These are phyloP conservation scores for Xerocomellus intermedius DNA, from an alignment of 768 basidiomycete species.

Conservation along the genomic window DNA sequence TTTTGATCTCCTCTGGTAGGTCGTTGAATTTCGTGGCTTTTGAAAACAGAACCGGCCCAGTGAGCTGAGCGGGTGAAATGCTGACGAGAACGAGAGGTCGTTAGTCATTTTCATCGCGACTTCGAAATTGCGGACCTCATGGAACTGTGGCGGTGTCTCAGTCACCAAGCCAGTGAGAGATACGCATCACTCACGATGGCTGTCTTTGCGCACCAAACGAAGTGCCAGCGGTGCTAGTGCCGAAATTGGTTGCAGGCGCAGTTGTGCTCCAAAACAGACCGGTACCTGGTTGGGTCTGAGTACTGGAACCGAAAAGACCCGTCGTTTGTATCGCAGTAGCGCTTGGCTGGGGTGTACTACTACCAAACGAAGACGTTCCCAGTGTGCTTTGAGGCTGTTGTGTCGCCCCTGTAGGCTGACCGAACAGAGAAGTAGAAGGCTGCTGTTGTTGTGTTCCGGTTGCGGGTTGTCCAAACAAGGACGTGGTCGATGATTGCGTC, in stretches of 20 bases:
- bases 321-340: slow-evolving; percentile 10
- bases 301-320: slow-evolving; percentile 18
- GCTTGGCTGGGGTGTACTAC: slow-evolving; percentile 14
- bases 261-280: slow-evolving; percentile 30
- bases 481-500: slow-evolving; percentile 11
- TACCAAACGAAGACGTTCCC: slow-evolving; percentile 34
- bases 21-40: slow-evolving; percentile 80
- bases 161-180: neutral
- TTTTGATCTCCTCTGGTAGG: slow-evolving; percentile 67
- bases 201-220: slow-evolving; percentile 34
- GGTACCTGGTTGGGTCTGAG: slow-evolving; percentile 23
- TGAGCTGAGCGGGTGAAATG: slow-evolving; percentile 29
- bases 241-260: slow-evolving; percentile 3
- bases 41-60: slow-evolving; percentile 33
- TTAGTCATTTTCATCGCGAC: neutral
- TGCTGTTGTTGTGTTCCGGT: slow-evolving; percentile 37
- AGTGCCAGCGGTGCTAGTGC: slow-evolving; percentile 2
- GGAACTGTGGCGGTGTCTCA: slow-evolving; percentile 6
- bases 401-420: slow-evolving; percentile 28
- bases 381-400: slow-evolving; percentile 29
- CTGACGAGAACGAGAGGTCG: slow-evolving; percentile 12
- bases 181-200: slow-evolving; percentile 25
- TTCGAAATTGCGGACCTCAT: slow-evolving; percentile 26
- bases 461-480: slow-evolving; percentile 32
- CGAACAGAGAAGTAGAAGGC: slow-evolving; percentile 35